Evolutionary conservation across 257 asterid genomes (phyloP).

Genomic region (Nicotiana otophora): DNA sequence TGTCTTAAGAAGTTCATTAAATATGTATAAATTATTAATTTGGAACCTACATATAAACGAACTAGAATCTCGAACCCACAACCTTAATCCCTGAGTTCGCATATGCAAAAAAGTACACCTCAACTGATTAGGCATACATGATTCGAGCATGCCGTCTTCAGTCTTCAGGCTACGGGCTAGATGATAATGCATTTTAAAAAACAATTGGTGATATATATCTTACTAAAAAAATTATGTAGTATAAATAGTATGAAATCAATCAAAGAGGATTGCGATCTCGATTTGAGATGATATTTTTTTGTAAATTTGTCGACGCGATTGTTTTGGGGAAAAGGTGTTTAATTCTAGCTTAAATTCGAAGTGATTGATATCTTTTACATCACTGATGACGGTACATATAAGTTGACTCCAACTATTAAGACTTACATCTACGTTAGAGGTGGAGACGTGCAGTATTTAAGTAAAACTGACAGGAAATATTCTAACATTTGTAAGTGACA

Average conservation of each 20-base stretch:
- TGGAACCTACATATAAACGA: too few species aligned
- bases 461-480: background rate
- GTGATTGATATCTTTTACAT: background rate
- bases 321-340: background rate
- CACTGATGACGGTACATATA: background rate
- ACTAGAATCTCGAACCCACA: too few species aligned
- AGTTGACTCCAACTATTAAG: background rate
- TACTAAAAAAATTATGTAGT: too few species aligned
- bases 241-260: background rate
- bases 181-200: background rate
- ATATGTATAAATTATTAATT: too few species aligned
- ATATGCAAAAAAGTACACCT: too few species aligned
- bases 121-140: background rate
- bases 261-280: background rate
- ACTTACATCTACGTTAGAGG: background rate
- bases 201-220: background rate
- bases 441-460: background rate
- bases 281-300: background rate
- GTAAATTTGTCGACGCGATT: too few species aligned
- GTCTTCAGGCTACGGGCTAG: background rate
- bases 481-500: background rate
- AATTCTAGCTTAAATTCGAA: background rate
- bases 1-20: too few species aligned
- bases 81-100: too few species aligned
- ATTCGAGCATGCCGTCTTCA: background rate